Evolutionary conservation across 352 stramenopile genomes (phyloP).

Genomic region (Aphanomyces astaci): DNA sequence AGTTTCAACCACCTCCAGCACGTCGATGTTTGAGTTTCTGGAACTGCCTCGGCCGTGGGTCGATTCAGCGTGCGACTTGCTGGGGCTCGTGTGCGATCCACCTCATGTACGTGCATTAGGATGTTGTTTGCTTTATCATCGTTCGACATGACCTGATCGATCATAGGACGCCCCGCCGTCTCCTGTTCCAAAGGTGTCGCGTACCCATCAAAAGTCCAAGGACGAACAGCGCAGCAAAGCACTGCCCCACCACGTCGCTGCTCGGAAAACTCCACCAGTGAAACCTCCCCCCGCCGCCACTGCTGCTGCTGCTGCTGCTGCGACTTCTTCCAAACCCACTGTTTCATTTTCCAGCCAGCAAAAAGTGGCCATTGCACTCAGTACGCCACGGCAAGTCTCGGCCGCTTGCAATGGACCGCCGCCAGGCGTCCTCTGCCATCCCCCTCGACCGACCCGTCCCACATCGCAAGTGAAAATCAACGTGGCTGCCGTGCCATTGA

Average conservation of each 20-base stretch:
- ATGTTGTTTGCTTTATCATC: too few relatives aligned
- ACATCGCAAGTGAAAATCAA: not conserved
- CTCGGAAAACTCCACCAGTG: not conserved
- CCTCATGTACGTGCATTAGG: slow-evolving; percentile 2
- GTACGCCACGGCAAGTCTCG: slow-evolving; percentile 44
- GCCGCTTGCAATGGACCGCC: slow-evolving; percentile 39
- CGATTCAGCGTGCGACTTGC: slow-evolving; percentile 41
- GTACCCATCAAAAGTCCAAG: slow-evolving; percentile 53
- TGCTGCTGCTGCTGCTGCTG: too few relatives aligned
- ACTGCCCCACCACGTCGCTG: slow-evolving; percentile 26
- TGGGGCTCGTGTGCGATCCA: slow-evolving; percentile 26
- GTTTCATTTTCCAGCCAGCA: slow-evolving; percentile 31
- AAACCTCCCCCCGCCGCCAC: too few relatives aligned
- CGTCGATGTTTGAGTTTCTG: slow-evolving; percentile 5
- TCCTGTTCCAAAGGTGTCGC: slow-evolving; percentile 29
- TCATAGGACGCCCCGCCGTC: not conserved
- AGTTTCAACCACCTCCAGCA: not conserved
- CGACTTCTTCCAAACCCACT: slow-evolving; percentile 39
- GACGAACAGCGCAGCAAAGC: slow-evolving; percentile 61
- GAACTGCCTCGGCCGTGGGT: slow-evolving; percentile 35
- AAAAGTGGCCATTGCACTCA: slow-evolving; percentile 48
- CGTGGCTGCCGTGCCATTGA: not conserved
- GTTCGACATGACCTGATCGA: too few relatives aligned
- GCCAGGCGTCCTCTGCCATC: not conserved
- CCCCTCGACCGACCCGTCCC: not conserved